Percentiles rank a stretch among this genome's conserved stretches.
phyloP scores from a whole-genome alignment of 2,329 filamentous ascomycete genomes.

The Phaeosphaeriaceae sp. region DNA sequence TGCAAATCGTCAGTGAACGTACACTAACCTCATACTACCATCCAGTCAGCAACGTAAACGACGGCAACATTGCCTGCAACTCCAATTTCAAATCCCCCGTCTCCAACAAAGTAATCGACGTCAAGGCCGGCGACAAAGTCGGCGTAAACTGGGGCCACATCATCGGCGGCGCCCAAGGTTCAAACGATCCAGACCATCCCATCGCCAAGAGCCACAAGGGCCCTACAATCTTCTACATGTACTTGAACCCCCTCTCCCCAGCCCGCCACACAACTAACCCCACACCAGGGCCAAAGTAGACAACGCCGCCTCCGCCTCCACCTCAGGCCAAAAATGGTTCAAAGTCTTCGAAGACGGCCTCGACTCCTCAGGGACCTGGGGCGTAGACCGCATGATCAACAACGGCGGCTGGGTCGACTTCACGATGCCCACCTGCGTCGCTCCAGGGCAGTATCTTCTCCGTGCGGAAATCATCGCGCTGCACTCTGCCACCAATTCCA shows the following conservation, averaged over 20 bases:
- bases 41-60: slow-evolving; percentile 54
- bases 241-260: slow-evolving; percentile 8
- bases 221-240: slow-evolving; percentile 48
- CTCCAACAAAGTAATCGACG: slow-evolving; percentile 52
- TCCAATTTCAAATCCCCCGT: slow-evolving; percentile 45
- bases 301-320: slow-evolving; percentile 45
- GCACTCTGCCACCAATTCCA: slow-evolving; percentile 42
- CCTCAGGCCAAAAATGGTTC: slow-evolving; percentile 52
- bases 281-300: slow-evolving; percentile 47
- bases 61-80: slow-evolving; percentile 57
- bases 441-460: slow-evolving; percentile 51
- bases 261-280: not conserved
- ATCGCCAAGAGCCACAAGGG: slow-evolving; percentile 59
- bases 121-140: slow-evolving; percentile 59
- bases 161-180: slow-evolving; percentile 59
- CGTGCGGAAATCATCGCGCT: slow-evolving; percentile 55
- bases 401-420: slow-evolving; percentile 55
- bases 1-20: not conserved
- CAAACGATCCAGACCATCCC: slow-evolving; percentile 55
- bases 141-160: slow-evolving; percentile 62
- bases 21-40: not conserved
- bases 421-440: slow-evolving; percentile 45
- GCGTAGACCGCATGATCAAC: slow-evolving; percentile 57
- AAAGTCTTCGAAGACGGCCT: slow-evolving; percentile 51
- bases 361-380: slow-evolving; percentile 53